These are phyloP conservation scores for Gremmenia infestans DNA, from an alignment of 2,329 filamentous ascomycete species.

Conservation along the genomic window DNA sequence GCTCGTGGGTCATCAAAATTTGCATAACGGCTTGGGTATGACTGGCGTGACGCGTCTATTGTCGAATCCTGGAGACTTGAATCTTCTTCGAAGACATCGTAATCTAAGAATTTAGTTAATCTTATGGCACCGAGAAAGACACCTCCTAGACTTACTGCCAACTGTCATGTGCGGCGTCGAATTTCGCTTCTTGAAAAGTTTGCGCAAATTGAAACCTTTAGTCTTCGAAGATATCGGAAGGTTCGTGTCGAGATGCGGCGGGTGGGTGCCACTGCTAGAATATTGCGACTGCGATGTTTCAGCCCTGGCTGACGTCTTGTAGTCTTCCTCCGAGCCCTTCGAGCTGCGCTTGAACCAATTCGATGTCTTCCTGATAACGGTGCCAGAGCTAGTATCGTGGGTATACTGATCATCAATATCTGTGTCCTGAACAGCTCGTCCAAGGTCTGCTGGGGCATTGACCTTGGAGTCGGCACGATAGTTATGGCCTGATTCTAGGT, in stretches of 20 bases:
- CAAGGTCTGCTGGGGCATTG: slow-evolving; percentile 11
- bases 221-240: slow-evolving; percentile 19
- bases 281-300: slow-evolving; percentile 12
- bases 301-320: slow-evolving; percentile 9
- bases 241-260: slow-evolving; percentile 2
- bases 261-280: slow-evolving; percentile 13
- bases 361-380: slow-evolving; percentile 26
- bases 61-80: slow-evolving; percentile 23
- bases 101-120: slow-evolving; percentile 17
- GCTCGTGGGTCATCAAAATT: slow-evolving; percentile 31
- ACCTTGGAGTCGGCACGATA: slow-evolving; percentile 5
- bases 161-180: slow-evolving; percentile 26
- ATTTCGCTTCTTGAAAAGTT: slow-evolving; percentile 27
- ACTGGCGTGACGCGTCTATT: slow-evolving; percentile 16
- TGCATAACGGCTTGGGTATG: slow-evolving; percentile 33
- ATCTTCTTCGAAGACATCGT: slow-evolving; percentile 26
- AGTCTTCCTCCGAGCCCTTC: slow-evolving; percentile 19
- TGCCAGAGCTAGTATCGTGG: slow-evolving; percentile 22
- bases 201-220: slow-evolving; percentile 27
- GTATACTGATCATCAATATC: slow-evolving; percentile 15
- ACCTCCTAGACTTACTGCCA: slow-evolving; percentile 21
- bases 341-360: slow-evolving; percentile 31
- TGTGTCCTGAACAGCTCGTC: slow-evolving; percentile 17
- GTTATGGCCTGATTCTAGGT: slow-evolving; percentile 2
- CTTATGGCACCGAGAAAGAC: not conserved